Conservation (phyloP, 2,329 filamentous ascomycete genomes). For the Xylaria sp. region DNA sequence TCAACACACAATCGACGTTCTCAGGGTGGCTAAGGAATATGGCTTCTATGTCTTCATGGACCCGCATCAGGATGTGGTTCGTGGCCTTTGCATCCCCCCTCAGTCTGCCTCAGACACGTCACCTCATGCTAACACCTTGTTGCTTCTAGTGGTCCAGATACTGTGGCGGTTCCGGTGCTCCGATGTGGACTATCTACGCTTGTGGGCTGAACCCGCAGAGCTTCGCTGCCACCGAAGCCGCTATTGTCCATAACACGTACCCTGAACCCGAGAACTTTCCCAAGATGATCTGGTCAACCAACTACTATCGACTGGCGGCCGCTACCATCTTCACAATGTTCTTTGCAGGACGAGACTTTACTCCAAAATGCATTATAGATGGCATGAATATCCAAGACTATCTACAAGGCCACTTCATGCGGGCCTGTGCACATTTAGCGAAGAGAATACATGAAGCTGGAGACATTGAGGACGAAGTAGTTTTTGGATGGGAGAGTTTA, state of each 20-base stretch:
- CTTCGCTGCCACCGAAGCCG: conserved; percentile 88
- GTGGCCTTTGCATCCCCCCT: conserved; percentile 49
- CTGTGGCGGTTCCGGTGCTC: conserved; percentile 92
- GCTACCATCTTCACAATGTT: conserved; percentile 95
- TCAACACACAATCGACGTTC: conserved; percentile 84
- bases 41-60: conserved; percentile 99
- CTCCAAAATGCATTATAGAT: conserved; percentile 94
- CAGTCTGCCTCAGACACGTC: neutral
- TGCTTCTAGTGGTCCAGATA: conserved; percentile 84
- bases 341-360: conserved; percentile 90
- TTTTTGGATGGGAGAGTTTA: conserved; percentile 95
- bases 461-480: conserved; percentile 84
- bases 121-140: conserved; percentile 44
- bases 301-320: conserved; percentile 87
- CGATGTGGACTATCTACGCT: conserved; percentile 97
- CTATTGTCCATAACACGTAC: conserved; percentile 94
- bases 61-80: conserved; percentile 94
- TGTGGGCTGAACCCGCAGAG: conserved; percentile 88
- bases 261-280: conserved; percentile 86
- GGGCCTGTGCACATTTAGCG: conserved; percentile 83
- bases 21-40: conserved; percentile 87
- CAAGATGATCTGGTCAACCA: conserved; percentile 99
- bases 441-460: conserved; percentile 88
- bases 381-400: conserved; percentile 97
- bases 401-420: conserved; percentile 85